A percentile compares a stretch with the other conserved stretches of the same genome.
Conservation (phyloP, 2,329 filamentous ascomycete genomes). For the Elsinoe perseae region DNA sequence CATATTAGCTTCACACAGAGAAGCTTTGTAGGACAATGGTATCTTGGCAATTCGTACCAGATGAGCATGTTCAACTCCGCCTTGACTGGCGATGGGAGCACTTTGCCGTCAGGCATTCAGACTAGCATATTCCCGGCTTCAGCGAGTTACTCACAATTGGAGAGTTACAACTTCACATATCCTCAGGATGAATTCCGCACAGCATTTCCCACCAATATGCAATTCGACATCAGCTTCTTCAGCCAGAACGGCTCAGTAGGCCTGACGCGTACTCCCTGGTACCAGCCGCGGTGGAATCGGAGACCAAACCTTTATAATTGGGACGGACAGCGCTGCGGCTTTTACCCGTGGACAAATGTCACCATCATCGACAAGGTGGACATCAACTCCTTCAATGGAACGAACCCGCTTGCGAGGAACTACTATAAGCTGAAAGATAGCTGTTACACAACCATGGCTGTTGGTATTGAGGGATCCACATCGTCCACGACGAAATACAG, state of each 20-base stretch:
- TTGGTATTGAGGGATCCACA: too few relatives aligned
- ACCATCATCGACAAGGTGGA: too few relatives aligned
- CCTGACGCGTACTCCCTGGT: neutral
- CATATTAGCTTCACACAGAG: neutral
- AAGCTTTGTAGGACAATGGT: neutral
- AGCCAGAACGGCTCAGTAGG: neutral
- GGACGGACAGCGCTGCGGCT: too few relatives aligned
- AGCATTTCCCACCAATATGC: neutral
- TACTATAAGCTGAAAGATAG: too few relatives aligned
- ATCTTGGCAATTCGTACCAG: neutral
- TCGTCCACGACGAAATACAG: too few relatives aligned
- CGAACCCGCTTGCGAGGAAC: too few relatives aligned
- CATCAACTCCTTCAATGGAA: too few relatives aligned
- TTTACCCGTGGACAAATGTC: too few relatives aligned
- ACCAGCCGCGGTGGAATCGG: too few relatives aligned
- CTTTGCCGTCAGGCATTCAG: neutral
- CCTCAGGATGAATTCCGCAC: neutral
- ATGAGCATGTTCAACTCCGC: neutral
- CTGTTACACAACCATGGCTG: too few relatives aligned
- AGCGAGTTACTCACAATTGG: neutral
- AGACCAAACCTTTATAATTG: too few relatives aligned
- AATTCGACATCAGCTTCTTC: neutral
- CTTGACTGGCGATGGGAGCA: neutral
- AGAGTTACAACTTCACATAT: neutral
- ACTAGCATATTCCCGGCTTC: neutral